phyloP scores from a whole-genome alignment of 768 basidiomycete species.

The Harrya chromipes region DNA sequence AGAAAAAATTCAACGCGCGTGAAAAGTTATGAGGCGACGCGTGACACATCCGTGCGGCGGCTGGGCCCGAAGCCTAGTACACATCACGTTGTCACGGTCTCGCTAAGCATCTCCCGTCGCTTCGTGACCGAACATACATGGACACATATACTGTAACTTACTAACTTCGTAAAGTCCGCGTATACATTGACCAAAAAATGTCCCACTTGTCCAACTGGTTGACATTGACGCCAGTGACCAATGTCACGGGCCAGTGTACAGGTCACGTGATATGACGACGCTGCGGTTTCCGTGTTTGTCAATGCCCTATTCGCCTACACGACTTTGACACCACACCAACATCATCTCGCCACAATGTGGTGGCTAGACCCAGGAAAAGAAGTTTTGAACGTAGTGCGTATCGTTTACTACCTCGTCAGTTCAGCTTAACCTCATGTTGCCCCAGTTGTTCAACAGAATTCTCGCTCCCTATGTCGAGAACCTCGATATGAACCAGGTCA shows the following conservation, averaged over 20 bases:
- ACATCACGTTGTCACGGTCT: too few species aligned
- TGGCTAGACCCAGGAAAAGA: slow-evolving; percentile 88
- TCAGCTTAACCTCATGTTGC: not conserved
- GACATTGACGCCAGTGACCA: too few species aligned
- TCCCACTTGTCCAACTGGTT: too few species aligned
- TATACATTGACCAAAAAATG: too few species aligned
- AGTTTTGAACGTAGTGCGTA: slow-evolving; percentile 66
- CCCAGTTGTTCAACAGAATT: slow-evolving; percentile 78
- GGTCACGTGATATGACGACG: slow-evolving; percentile 30
- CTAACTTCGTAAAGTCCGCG: too few species aligned
- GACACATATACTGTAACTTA: too few species aligned
- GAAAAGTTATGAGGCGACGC: slow-evolving; percentile 30
- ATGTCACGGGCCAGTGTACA: not conserved
- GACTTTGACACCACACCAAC: slow-evolving; percentile 2
- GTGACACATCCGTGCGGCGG: slow-evolving; percentile 27
- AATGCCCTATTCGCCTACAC: slow-evolving; percentile 30
- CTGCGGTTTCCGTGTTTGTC: slow-evolving; percentile 22
- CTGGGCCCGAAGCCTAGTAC: not conserved
- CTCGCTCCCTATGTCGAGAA: slow-evolving; percentile 96
- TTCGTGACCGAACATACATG: too few species aligned
- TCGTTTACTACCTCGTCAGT: not conserved
- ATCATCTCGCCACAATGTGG: slow-evolving; percentile 55
- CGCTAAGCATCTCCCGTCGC: too few species aligned
- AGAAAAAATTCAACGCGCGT: slow-evolving; percentile 16
- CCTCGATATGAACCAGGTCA: slow-evolving; percentile 90